These are phyloP conservation scores for Coffea canephora DNA, from an alignment of 257 asterid species.

Conservation along the genomic window DNA sequence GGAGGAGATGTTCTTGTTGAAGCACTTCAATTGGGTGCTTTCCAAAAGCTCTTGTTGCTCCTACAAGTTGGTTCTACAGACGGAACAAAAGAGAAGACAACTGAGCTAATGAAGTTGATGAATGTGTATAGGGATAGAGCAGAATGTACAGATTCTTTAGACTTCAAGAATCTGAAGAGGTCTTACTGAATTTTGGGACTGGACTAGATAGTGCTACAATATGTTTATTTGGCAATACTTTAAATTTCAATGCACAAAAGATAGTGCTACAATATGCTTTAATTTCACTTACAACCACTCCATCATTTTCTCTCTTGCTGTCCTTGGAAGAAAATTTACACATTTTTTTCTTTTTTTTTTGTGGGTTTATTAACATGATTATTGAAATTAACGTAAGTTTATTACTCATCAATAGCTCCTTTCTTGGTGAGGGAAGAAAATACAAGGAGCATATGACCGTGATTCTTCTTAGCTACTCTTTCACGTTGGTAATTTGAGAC, in stretches of 20 bases:
- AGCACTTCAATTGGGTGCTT: conserved; percentile 50
- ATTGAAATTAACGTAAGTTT: too few relatives aligned
- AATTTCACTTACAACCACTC: too few relatives aligned
- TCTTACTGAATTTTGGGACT: conserved; percentile 26
- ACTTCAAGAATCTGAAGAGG: conserved; percentile 44
- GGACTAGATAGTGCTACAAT: neutral
- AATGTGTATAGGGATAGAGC: conserved; percentile 32
- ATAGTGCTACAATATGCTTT: too few relatives aligned
- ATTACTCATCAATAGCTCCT: too few relatives aligned
- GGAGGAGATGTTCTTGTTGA: conserved; percentile 21
- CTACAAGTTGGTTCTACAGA: conserved; percentile 50
- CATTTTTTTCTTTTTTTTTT: too few relatives aligned
- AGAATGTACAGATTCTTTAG: conserved; percentile 49
- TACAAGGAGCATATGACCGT: too few relatives aligned
- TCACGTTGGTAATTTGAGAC: too few relatives aligned
- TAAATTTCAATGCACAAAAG: neutral
- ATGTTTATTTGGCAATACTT: neutral
- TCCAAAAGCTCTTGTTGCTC: conserved; percentile 49
- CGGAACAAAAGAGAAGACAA: conserved; percentile 46
- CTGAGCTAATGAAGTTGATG: conserved; percentile 43
- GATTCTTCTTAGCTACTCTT: too few relatives aligned
- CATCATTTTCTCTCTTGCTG: too few relatives aligned
- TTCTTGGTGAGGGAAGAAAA: too few relatives aligned
- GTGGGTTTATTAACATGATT: neutral
- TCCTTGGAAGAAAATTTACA: neutral